Percentiles rank a stretch among this genome's conserved stretches.
These are phyloP conservation scores for Auricularia cornea DNA, from an alignment of 768 basidiomycete species.

Conservation along the genomic window DNA sequence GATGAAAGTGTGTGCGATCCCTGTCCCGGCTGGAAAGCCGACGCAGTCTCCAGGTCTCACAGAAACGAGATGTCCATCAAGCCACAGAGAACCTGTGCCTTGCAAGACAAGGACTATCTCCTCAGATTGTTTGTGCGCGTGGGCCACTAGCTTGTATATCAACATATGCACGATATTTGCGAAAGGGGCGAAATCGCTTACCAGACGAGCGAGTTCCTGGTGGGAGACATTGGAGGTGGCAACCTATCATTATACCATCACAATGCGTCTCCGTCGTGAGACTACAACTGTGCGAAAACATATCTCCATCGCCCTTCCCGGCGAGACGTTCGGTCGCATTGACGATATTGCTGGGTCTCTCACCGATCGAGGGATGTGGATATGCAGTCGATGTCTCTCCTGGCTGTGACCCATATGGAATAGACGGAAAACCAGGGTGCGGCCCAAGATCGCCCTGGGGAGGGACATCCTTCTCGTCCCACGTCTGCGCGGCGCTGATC, in stretches of 20 bases:
- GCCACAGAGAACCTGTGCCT: conserved; percentile 11
- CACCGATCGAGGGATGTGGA: conserved; percentile 4
- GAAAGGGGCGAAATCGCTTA: too few relatives aligned
- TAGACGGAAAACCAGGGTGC: conserved; percentile 10
- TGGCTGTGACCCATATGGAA: not conserved
- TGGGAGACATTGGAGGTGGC: conserved; percentile 12
- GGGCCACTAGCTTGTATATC: conserved; percentile 1
- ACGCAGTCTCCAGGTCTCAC: conserved; percentile 11
- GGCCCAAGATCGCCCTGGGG: conserved; percentile 11
- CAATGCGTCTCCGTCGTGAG: conserved; percentile 12
- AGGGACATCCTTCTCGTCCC: conserved; percentile 10
- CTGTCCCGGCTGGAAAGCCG: conserved; percentile 14
- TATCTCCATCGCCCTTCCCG: conserved; percentile 10
- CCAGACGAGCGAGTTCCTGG: conserved; percentile 14
- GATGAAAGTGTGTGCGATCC: conserved; percentile 14
- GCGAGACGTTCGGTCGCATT: conserved; percentile 7
- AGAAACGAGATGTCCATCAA: conserved; percentile 9
- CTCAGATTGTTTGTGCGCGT: conserved; percentile 12
- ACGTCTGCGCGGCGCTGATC: not conserved
- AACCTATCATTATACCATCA: conserved; percentile 8
- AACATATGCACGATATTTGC: too few relatives aligned
- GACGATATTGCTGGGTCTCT: conserved; percentile 11
- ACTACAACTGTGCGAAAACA: conserved; percentile 12
- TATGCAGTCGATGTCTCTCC: conserved; percentile 1
- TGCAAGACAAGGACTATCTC: conserved; percentile 12